These are phyloP conservation scores for Cladosporium halotolerans DNA, from an alignment of 2,329 filamentous ascomycete species.

Conservation along the genomic window DNA sequence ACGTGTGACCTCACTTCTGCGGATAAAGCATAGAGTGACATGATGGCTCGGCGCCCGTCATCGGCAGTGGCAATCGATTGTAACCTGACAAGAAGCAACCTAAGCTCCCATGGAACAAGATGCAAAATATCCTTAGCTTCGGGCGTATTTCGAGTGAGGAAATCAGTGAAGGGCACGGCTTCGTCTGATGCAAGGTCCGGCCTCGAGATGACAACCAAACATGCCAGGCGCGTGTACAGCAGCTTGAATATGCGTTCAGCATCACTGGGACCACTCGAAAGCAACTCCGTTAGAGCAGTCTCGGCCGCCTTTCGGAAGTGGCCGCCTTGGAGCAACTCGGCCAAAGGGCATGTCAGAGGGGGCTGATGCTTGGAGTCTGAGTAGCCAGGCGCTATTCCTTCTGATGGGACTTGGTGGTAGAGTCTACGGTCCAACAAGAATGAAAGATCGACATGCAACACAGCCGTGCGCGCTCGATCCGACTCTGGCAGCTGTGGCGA, in stretches of 20 bases:
- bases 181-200: slow-evolving; percentile 52
- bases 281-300: slow-evolving; percentile 37
- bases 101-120: slow-evolving; percentile 82
- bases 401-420: slow-evolving; percentile 70
- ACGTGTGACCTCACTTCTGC: slow-evolving; percentile 25
- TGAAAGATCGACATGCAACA: slow-evolving; percentile 60
- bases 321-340: slow-evolving; percentile 61
- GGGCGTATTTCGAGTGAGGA: slow-evolving; percentile 39
- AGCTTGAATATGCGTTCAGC: slow-evolving; percentile 64
- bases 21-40: slow-evolving; percentile 81
- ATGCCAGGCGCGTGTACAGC: slow-evolving; percentile 74
- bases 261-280: slow-evolving; percentile 48
- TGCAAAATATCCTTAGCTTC: slow-evolving; percentile 48
- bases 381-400: slow-evolving; percentile 59
- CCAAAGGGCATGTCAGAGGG: slow-evolving; percentile 56
- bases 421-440: slow-evolving; percentile 74
- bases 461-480: slow-evolving; percentile 2
- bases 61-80: slow-evolving; percentile 84
- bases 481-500: slow-evolving; percentile 17
- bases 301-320: slow-evolving; percentile 63
- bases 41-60: slow-evolving; percentile 72
- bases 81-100: slow-evolving; percentile 74
- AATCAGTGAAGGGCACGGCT: slow-evolving; percentile 56
- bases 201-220: slow-evolving; percentile 71
- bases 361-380: slow-evolving; percentile 62